A percentile compares a stretch with the other conserved stretches of the same genome.
These are phyloP conservation scores for Striga hermonthica DNA, from an alignment of 305 asterid species.

Conservation along the genomic window DNA sequence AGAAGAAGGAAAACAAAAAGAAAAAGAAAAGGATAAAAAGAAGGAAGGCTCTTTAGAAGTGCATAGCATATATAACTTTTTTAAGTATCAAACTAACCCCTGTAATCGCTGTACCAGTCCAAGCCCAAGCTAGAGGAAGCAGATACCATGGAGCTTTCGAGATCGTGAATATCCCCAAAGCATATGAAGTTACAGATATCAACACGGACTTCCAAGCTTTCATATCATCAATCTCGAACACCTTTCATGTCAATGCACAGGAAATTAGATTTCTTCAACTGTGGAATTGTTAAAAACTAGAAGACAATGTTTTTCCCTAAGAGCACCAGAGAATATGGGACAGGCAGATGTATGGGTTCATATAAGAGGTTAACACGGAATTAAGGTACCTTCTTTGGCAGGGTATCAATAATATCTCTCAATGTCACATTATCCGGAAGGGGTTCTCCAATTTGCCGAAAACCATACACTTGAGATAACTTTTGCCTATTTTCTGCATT, in stretches of 20 bases:
- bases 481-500: conserved; percentile 51
- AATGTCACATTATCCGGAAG: conserved; percentile 76
- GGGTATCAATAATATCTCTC: conserved; percentile 70
- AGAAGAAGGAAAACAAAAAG: background rate
- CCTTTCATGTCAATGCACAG: conserved; percentile 45
- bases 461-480: conserved; percentile 68
- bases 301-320: background rate
- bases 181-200: conserved; percentile 70
- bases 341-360: background rate
- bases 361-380: conserved; percentile 6
- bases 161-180: conserved; percentile 80
- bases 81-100: conserved; percentile 59
- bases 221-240: conserved; percentile 81
- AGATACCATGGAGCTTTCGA: conserved; percentile 96
- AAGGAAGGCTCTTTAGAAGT: background rate
- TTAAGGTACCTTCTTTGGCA: conserved; percentile 68
- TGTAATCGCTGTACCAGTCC: conserved; percentile 97
- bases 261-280: background rate
- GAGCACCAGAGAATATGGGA: background rate
- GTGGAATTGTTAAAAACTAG: background rate
- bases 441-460: conserved; percentile 89
- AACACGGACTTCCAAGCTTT: conserved; percentile 93
- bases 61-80: conserved; percentile 1
- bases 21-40: background rate
- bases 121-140: conserved; percentile 99